Evolutionary conservation across 805 yeast species (phyloP), one percentile per base, ranked within the genome.

Genomic region (Priceomyces fermenticarens): DNA sequence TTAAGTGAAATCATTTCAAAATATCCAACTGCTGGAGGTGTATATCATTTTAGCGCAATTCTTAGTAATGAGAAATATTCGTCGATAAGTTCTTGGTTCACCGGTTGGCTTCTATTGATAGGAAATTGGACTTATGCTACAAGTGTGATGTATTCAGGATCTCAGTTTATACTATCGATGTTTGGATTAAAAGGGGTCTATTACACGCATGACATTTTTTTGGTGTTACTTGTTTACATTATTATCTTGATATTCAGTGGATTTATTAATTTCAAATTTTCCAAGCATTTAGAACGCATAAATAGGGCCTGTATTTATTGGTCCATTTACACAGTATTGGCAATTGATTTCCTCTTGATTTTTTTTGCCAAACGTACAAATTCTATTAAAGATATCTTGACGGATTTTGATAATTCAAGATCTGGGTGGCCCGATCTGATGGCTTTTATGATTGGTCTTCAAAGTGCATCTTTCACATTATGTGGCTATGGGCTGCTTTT

Each of bases 401-500:
- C 88, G 11, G 72, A 73, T 49, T 85, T 85, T 54, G 88, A 85
- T 58, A 83, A 83, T 38, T 65, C 81, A 7, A 60, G 88, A 38
- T 81, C 89, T 4, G 95, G 93, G 3, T 85, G 89, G 84, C 83
- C 87, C 12, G 75, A 70, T 36, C 73, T 78, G 1, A 52, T 86
- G 45, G 88, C 93, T 2, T 86, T 86, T 46, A 63, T 87, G 38
- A 78, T 87, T 33, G 93, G 93, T 0, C 75, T 87, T 43, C 89
- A 84, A 60, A 84, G 86, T 46, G 81, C 89, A 1, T 80, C 85
- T 26, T 84, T 85, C 61, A 85, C 91, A 15, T 69, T 86, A 54
- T 87, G 86, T 44, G 95, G 93, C 0, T 87, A 84, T 59, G 91
- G 91, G 20, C 80, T 86, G 77, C 68, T 87, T 20, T 85, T 88